Evolutionary conservation across 2,329 filamentous ascomycete species (phyloP).

Genomic region (Coniochaeta prunicola): DNA sequence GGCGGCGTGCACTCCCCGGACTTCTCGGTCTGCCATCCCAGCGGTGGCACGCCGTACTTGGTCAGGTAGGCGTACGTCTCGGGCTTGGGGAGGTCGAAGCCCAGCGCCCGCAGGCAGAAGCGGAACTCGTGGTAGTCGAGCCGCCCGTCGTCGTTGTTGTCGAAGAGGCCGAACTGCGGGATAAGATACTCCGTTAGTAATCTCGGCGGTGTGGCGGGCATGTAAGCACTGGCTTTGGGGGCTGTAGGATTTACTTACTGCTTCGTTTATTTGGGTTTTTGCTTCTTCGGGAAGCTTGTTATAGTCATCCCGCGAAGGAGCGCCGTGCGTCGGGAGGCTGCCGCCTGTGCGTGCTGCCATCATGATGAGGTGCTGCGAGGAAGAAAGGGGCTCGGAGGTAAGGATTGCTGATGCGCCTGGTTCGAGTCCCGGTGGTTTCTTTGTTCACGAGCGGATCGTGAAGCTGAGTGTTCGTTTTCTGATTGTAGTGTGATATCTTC

Average conservation of each 20-base stretch:
- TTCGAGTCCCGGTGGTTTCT: background rate
- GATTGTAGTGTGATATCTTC: background rate
- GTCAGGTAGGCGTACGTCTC: slow-evolving; percentile 79
- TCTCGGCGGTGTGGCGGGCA: background rate
- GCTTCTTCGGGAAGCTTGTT: slow-evolving; percentile 71
- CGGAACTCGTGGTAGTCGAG: slow-evolving; percentile 98
- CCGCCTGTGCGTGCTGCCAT: background rate
- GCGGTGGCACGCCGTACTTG: slow-evolving; percentile 68
- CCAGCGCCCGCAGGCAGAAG: slow-evolving; percentile 90
- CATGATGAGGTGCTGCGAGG: background rate
- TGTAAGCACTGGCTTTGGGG: background rate
- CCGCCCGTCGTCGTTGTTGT: slow-evolving; percentile 87
- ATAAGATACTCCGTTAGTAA: no score
- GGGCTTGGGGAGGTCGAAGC: slow-evolving; percentile 82
- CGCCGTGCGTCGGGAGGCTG: background rate
- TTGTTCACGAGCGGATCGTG: background rate
- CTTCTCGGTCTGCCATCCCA: slow-evolving; percentile 46
- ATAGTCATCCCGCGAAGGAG: slow-evolving; percentile 25
- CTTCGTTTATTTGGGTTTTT: slow-evolving; percentile 87
- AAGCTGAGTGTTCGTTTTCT: background rate
- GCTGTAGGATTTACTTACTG: slow-evolving; percentile 57
- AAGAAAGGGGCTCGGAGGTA: background rate
- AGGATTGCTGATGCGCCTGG: background rate
- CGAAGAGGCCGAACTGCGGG: slow-evolving; percentile 81
- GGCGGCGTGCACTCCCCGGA: slow-evolving; percentile 45